Evolutionary conservation across 169 alveolate species (phyloP).

Genomic region (Theileria luwenshuni): DNA sequence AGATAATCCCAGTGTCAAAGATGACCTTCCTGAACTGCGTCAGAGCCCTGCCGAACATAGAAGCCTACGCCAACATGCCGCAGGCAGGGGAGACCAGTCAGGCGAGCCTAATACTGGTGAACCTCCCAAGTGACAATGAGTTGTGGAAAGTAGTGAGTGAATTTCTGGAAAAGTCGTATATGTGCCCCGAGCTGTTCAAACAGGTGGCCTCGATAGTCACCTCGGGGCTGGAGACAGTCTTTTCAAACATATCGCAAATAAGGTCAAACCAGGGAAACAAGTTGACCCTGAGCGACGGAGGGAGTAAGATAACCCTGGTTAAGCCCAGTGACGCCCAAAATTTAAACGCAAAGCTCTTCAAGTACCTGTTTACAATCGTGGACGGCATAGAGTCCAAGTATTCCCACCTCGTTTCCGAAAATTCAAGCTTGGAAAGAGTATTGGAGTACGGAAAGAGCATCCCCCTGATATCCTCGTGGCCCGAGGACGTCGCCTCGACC

Average conservation of each 20-base stretch:
- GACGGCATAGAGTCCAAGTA: conserved; percentile 33
- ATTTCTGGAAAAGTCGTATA: conserved; percentile 42
- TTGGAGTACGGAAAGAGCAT: conserved; percentile 33
- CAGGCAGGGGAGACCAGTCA: conserved; percentile 11
- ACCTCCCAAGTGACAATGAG: conserved; percentile 31
- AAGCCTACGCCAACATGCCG: conserved; percentile 1
- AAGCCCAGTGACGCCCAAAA: conserved; percentile 54
- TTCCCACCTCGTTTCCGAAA: conserved; percentile 7
- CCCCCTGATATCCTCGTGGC: conserved; percentile 24
- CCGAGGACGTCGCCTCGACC: conserved; percentile 59
- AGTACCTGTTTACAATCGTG: conserved; percentile 25
- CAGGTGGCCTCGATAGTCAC: conserved; percentile 44
- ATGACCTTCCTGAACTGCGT: conserved; percentile 22
- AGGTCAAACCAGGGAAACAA: conserved; percentile 20
- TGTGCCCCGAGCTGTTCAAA: conserved; percentile 47
- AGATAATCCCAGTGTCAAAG: conserved; percentile 47
- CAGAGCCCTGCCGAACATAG: conserved; percentile 30
- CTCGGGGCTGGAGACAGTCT: conserved; percentile 47
- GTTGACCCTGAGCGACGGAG: conserved; percentile 56
- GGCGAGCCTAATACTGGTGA: conserved; percentile 29
- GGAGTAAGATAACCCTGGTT: conserved; percentile 53
- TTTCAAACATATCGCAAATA: conserved; percentile 15
- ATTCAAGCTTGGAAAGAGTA: conserved; percentile 24
- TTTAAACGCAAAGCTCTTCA: conserved; percentile 32
- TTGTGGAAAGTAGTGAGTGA: conserved; percentile 28